phyloP scores from a whole-genome alignment of 1,284 basidiomycete genomes.

The Microbotryum saponariae region DNA sequence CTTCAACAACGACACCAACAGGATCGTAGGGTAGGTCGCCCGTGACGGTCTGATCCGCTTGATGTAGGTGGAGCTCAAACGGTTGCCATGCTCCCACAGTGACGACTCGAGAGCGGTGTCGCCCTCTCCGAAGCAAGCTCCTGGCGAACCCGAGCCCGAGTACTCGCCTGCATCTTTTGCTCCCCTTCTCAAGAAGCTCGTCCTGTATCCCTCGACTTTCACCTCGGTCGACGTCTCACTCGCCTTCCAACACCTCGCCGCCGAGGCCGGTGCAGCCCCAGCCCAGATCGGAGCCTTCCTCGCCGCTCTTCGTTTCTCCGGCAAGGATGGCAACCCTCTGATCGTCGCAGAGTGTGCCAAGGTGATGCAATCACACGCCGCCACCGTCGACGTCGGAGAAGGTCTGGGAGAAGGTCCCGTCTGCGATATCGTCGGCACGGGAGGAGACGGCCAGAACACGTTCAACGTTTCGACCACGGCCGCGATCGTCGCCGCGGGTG shows the following conservation, averaged over 20 bases:
- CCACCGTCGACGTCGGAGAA: constrained; percentile 51
- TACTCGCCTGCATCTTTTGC: constrained; percentile 25
- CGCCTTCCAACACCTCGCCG: constrained; percentile 31
- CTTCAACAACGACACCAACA: no score
- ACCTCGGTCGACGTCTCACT: constrained; percentile 13
- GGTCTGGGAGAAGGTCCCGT: constrained; percentile 22
- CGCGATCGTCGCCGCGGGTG: constrained; percentile 86
- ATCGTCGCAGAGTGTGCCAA: constrained; percentile 58
- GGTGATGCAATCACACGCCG: constrained; percentile 59
- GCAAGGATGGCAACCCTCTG: constrained; percentile 32
- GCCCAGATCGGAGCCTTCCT: constrained; percentile 37
- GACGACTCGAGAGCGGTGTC: no score
- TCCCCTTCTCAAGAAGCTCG: constrained; percentile 30
- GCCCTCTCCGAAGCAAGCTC: no score
- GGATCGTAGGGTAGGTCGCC: no score
- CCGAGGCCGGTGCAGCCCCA: constrained; percentile 10
- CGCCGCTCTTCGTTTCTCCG: constrained; percentile 32
- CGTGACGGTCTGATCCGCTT: no score
- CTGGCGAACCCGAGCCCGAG: neutral
- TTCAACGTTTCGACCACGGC: constrained; percentile 98
- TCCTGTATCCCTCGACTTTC: constrained; percentile 20
- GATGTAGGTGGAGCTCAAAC: neutral
- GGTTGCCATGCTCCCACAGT: no score
- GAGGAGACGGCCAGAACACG: constrained; percentile 94
- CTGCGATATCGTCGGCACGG: constrained; percentile 61